Evolutionary conservation across 148 eudicot genomes (phyloP), one percentile per base, ranked within the genome.

Genomic region (Cornus kousa): DNA sequence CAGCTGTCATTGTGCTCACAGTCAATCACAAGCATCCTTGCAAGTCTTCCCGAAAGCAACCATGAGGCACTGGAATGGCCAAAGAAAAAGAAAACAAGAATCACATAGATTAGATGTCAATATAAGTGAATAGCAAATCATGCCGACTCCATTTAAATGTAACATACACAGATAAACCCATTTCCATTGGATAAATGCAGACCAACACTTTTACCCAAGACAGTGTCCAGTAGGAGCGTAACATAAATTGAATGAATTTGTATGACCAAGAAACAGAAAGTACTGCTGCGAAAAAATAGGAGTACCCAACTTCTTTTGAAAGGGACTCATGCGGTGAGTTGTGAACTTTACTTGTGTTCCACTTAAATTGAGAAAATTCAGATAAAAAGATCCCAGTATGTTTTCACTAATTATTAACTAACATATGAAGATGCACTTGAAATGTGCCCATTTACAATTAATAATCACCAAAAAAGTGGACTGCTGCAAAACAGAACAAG

Each of bases 31-130:
- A 96, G 87, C 97, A 96, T 85, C 82, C 90, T 93, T 67, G 93
- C 98, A 71, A 96, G 98, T 75, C 95, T 88, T 81, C 99, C 97
- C 73, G 99, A 90, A 75, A 91, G 92, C 84, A 92, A 78, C 95
- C 94, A 92, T 7, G 98, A 87, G 73, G 90, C 89, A 82, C 99
- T 92, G 84, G 53, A 79, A 73, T 24, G 48, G 55, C 73, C 66
- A 85, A 72, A 59, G n/a, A 65, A 55, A 76, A 43, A 43, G 73
- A 72, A 16, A 9, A 35, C 75, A 67, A 71, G 68, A 6, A 78
- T 55, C 16, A 73, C 19, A n/a, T 6, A 31, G 70, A 35, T 35
- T 10, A 75, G 20, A 37, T 62, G 14, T 24, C 31, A 48, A 23
- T 53, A 67, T 48, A 77, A 67, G 23, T 24, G 23, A n/a, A 68